Evolutionary conservation across 2,329 filamentous ascomycete species (phyloP).

Genomic region (Ophiostoma novo-ulmi): DNA sequence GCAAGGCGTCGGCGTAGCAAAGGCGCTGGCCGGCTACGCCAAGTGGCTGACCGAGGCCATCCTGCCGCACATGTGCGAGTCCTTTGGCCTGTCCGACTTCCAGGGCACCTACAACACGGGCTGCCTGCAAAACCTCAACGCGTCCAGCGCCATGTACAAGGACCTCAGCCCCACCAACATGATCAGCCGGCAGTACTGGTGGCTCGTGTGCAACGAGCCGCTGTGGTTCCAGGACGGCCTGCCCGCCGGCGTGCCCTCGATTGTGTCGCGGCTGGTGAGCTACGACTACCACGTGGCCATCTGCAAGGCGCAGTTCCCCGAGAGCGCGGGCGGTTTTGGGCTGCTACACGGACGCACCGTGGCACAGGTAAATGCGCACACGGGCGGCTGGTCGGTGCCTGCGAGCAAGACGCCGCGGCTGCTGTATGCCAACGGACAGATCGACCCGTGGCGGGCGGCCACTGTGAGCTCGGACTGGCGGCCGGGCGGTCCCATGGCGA

Average conservation of each 20-base stretch:
- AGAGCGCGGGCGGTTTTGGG: conserved; percentile 34
- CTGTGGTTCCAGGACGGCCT: conserved; percentile 44
- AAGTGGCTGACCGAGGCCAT: conserved; percentile 42
- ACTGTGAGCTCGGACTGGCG: conserved; percentile 37
- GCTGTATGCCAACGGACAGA: conserved; percentile 39
- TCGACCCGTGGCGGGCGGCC: conserved; percentile 40
- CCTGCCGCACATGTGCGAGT: conserved; percentile 41
- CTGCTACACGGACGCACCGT: conserved; percentile 34
- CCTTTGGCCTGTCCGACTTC: conserved; percentile 36
- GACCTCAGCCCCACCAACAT: conserved; percentile 39
- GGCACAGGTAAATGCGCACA: conserved; percentile 36
- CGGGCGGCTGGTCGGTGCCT: conserved; percentile 38
- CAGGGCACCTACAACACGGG: conserved; percentile 40
- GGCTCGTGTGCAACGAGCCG: conserved; percentile 52
- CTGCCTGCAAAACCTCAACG: conserved; percentile 45
- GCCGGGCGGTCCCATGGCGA: conserved; percentile 38
- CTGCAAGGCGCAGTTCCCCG: conserved; percentile 45
- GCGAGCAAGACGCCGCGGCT: conserved; percentile 35
- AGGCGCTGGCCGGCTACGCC: conserved; percentile 50
- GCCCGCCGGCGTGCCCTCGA: conserved; percentile 39
- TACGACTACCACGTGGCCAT: conserved; percentile 39
- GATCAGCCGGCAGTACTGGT: conserved; percentile 49
- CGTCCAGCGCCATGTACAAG: conserved; percentile 38
- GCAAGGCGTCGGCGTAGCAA: conserved; percentile 46
- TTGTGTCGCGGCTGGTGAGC: conserved; percentile 39